Base-by-base conservation (phyloP, 495 filamentous ascomycete species). In the Hypomontagnella submonticulosa region DNA sequence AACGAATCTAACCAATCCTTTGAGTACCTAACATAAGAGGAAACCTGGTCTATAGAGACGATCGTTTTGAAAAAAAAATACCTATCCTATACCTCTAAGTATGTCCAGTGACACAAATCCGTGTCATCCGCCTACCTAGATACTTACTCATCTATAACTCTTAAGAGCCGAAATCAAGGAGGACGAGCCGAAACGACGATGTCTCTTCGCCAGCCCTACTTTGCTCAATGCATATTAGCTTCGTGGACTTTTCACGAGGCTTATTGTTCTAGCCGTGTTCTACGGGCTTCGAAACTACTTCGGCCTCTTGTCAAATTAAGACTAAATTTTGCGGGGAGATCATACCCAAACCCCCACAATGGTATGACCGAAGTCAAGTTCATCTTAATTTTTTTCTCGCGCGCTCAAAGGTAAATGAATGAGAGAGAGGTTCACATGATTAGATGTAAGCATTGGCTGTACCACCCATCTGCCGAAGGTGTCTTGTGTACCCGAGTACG, bases 201-300 rank as follows among this genome's bases (percentile, higher is more conserved):
- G 42, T n/a, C n/a, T 34, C 0, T 27, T 58, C 55, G 55, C 33
- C 49, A 57, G 50, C 47, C 55, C 23, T 44, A 20, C 46, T 56
- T 51, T 56, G 12, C 42, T 30, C 43, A 18, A 67, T 62, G 11
- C 23, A 49, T 33, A 6, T 44, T 63, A 55, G 43, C 53, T 59
- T 36, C 20, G 16, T 42, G 34, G n/a, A 9, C 23, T 7, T 43
- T 36, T 20, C 19, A 43, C 11, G 41, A 52, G 44, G 52, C 36
- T 37, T 51, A 18, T 46, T 42, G 20, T 62, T 67, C 64, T 67
- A 62, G 64, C 9, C 34, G 58, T 47, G 33, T 67, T 67, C 64
- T 54, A 62, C 20, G 13, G 48, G 15, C 57, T 61, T 67, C 64
- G 38, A 61, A 41, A 33, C 19, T 16, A 20, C 46, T 48, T 57